Evolutionary conservation across 352 stramenopile species (phyloP).

Genomic region (Pythium pyrilobum): DNA sequence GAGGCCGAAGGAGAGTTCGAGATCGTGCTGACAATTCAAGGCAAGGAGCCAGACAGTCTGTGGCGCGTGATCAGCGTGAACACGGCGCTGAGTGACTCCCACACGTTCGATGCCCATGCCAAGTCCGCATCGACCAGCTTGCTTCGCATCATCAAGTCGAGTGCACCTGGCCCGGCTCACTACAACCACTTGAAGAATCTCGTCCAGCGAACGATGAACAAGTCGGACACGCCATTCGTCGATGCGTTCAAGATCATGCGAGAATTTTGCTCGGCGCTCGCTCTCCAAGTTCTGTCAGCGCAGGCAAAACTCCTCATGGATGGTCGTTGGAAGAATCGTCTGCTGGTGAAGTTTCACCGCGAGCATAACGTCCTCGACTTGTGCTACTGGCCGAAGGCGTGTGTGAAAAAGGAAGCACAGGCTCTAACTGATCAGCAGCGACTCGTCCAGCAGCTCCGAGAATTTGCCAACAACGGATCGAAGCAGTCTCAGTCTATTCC

Average conservation of each 20-base stretch:
- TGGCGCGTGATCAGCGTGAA: slow-evolving; percentile 83
- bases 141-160: slow-evolving; percentile 75
- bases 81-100: slow-evolving; percentile 57
- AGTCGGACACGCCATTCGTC: slow-evolving; percentile 71
- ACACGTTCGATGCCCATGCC: slow-evolving; percentile 49
- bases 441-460: slow-evolving; percentile 47
- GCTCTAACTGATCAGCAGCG: slow-evolving; percentile 54
- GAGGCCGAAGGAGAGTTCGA: slow-evolving; percentile 76
- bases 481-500: slow-evolving; percentile 21
- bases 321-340: slow-evolving; percentile 70
- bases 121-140: slow-evolving; percentile 54
- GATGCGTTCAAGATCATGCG: slow-evolving; percentile 79
- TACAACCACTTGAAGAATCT: slow-evolving; percentile 84
- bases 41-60: slow-evolving; percentile 64
- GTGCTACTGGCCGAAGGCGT: slow-evolving; percentile 80
- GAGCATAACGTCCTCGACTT: slow-evolving; percentile 77
- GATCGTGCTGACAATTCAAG: slow-evolving; percentile 79
- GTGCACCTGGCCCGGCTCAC: slow-evolving; percentile 58
- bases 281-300: slow-evolving; percentile 67
- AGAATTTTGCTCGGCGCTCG: slow-evolving; percentile 76
- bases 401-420: slow-evolving; percentile 47
- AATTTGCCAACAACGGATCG: slow-evolving; percentile 19
- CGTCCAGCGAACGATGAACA: slow-evolving; percentile 83
- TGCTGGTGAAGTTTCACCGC: slow-evolving; percentile 74
- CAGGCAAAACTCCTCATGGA: slow-evolving; percentile 78